Conservation (phyloP, 169 alveolate genomes). For the Cryptosporidium muris region DNA sequence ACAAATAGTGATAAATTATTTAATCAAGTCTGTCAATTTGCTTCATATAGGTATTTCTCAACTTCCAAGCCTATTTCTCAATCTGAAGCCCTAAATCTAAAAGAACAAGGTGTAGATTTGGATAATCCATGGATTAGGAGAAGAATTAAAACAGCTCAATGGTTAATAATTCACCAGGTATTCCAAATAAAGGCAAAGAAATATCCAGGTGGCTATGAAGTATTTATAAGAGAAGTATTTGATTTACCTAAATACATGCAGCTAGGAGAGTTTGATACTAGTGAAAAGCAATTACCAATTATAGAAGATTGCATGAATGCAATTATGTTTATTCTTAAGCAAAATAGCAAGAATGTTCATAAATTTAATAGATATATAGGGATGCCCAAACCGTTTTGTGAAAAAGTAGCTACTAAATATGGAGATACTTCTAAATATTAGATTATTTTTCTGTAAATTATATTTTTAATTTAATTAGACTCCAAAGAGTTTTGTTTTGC, state of each 20-base stretch:
- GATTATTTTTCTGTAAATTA: too few relatives aligned
- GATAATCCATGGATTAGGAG: slow-evolving; percentile 21
- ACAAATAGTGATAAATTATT: slow-evolving; percentile 33
- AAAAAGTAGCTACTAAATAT: too few relatives aligned
- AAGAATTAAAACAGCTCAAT: slow-evolving; percentile 42
- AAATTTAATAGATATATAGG: too few relatives aligned
- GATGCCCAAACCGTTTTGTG: too few relatives aligned
- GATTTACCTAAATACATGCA: slow-evolving; percentile 53
- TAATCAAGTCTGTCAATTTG: slow-evolving; percentile 17
- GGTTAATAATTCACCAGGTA: slow-evolving; percentile 32
- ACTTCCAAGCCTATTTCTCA: slow-evolving; percentile 15
- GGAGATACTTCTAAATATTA: too few relatives aligned
- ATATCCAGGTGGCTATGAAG: slow-evolving; percentile 38
- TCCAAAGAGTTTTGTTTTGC: too few relatives aligned
- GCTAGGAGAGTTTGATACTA: slow-evolving; percentile 37
- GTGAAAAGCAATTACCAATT: slow-evolving; percentile 19
- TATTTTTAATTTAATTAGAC: too few relatives aligned
- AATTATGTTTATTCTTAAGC: background rate
- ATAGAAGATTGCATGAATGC: slow-evolving; percentile 48
- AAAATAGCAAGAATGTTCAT: too few relatives aligned
- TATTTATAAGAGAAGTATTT: slow-evolving; percentile 20
- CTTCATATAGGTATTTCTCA: slow-evolving; percentile 45
- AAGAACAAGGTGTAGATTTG: background rate
- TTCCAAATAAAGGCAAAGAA: slow-evolving; percentile 19
- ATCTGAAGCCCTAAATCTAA: background rate